These are phyloP conservation scores for Spencermartinsiella europaea DNA, from an alignment of 805 yeast genomes.

Conservation along the genomic window DNA sequence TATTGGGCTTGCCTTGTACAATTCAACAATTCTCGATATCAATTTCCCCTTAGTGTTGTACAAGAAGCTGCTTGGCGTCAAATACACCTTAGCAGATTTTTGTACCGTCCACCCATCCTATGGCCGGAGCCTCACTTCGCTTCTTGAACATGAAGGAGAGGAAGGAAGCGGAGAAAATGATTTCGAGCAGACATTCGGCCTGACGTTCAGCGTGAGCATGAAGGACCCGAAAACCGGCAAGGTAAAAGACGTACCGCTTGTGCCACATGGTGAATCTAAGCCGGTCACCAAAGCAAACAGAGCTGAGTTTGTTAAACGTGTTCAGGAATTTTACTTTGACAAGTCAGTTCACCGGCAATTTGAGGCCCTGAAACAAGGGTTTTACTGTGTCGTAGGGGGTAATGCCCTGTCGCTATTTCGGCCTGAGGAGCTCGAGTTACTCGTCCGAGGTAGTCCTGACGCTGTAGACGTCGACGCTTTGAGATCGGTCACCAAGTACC, in stretches of 20 bases:
- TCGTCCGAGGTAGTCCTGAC: conserved; percentile 73
- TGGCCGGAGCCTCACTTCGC: conserved; percentile 44
- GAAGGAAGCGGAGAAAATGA: conserved; percentile 14
- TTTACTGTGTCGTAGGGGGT: conserved; percentile 70
- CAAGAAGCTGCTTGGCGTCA: conserved; percentile 59
- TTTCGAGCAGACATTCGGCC: conserved; percentile 45
- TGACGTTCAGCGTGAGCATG: conserved; percentile 59
- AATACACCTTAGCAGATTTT: conserved; percentile 59
- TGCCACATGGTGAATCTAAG: conserved; percentile 51
- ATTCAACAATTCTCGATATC: conserved; percentile 79
- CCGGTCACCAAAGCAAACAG: conserved; percentile 58
- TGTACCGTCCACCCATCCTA: conserved; percentile 63
- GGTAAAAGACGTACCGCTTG: conserved; percentile 43
- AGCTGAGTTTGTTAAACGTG: conserved; percentile 53
- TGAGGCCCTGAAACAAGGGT: conserved; percentile 61
- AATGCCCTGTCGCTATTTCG: conserved; percentile 74
- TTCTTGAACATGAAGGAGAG: conserved; percentile 39
- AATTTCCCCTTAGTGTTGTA: conserved; percentile 72
- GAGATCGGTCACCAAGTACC: conserved; percentile 67
- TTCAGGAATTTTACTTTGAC: conserved; percentile 57
- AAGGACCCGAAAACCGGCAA: conserved; percentile 42
- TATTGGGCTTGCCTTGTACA: conserved; percentile 84
- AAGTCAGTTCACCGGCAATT: conserved; percentile 51
- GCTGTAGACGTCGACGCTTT: conserved; percentile 62
- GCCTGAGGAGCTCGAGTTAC: conserved; percentile 73